Conservation (phyloP, 176 grass and related monocot genomes). For the Thinopyrum elongatum region DNA sequence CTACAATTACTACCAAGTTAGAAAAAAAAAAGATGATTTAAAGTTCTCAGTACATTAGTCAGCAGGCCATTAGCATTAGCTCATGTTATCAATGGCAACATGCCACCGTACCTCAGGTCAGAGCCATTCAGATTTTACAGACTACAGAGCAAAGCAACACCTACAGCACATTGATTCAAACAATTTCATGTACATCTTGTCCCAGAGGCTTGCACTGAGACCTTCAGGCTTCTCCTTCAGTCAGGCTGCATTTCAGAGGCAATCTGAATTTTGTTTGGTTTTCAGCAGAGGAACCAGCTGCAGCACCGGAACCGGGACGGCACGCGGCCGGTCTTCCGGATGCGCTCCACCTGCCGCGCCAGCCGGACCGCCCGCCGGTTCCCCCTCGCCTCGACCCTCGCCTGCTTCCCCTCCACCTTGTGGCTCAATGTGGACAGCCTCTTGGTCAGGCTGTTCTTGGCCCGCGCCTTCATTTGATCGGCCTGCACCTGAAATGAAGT, state of each 20-base stretch:
- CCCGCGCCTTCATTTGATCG: slow-evolving; percentile 58
- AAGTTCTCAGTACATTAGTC: neutral
- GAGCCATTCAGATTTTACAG: neutral
- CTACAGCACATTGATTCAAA: neutral
- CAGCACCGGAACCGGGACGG: slow-evolving; percentile 51
- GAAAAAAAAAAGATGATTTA: neutral
- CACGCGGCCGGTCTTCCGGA: slow-evolving; percentile 53
- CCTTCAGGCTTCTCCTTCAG: slow-evolving; percentile 6
- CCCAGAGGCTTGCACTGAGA: neutral
- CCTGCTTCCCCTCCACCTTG: slow-evolving; percentile 65
- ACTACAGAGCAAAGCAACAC: neutral
- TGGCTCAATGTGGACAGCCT: slow-evolving; percentile 40
- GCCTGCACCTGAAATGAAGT: slow-evolving; percentile 52
- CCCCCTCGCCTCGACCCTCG: slow-evolving; percentile 51
- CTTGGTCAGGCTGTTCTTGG: slow-evolving; percentile 54
- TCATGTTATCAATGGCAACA: neutral
- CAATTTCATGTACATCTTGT: slow-evolving; percentile 38
- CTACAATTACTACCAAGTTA: neutral
- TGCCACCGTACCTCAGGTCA: neutral
- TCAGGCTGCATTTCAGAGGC: neutral
- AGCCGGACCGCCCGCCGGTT: slow-evolving; percentile 48
- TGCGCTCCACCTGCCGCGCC: slow-evolving; percentile 69
- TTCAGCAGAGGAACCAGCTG: slow-evolving; percentile 60
- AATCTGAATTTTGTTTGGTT: neutral
- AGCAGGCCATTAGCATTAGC: neutral